Evolutionary conservation across 257 asterid genomes (phyloP), one percentile per base, ranked within the genome.

Genomic region (Solanum megistacrolobum): DNA sequence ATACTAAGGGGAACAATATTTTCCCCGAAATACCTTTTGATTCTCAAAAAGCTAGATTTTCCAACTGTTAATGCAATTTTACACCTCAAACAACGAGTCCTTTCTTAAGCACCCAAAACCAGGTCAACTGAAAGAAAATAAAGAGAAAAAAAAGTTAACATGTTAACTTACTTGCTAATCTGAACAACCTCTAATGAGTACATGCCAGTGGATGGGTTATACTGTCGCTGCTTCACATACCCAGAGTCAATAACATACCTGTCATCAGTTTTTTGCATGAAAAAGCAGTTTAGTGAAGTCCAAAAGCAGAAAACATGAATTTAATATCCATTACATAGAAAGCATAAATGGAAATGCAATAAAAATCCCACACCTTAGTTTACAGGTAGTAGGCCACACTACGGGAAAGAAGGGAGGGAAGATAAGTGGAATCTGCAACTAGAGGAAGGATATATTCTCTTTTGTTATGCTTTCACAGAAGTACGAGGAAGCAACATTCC

Each of bases 141-240:
- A 52, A 79, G 71, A 39, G 38, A 20, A 73, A 74, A 35, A 29
- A 29, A 29, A 29, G 31, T 29, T 29, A 29, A 29, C 81, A 23
- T 72, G 78, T 85, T 68, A 25, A 46, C 96, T 83, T 95, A 96
- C 99, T 97, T 97, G 98, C 99, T 97, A 85, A 97, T 96, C 93
- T 92, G 98, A 92, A 96, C 96, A 88, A 93, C 91, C 89, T 96
- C 98, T 85, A 97, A 98, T 55, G 99, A 95, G 91, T 97, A 97
- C 98, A 96, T 96, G 96, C 98, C 98, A 87, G 94, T 93, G 88
- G 98, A 91, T 87, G 99, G 98, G 91, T 96, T 97, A 92, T 97
- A 97, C 76, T 96, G 98, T 32, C 98, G 95, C 89, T 97, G 98
- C 95, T 97, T 97, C 93, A 97, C 99, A 88, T 92, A 95, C 88